Conservation (phyloP, 2,329 filamentous ascomycete genomes). For the Ascochyta rabiei region DNA sequence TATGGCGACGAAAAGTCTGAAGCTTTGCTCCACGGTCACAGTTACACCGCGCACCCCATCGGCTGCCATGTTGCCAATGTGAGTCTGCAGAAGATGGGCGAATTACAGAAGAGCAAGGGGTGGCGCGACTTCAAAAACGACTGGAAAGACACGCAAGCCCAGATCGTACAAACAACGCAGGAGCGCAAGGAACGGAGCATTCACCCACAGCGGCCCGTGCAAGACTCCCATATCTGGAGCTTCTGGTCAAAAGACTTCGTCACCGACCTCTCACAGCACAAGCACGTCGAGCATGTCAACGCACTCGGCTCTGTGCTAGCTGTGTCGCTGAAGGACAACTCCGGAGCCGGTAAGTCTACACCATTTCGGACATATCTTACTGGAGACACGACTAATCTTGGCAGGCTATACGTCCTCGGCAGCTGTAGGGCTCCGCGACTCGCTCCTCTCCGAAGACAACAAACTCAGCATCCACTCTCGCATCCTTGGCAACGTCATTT, state of each 20-base stretch:
- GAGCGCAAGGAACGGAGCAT: background rate
- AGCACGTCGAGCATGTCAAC: conserved; percentile 68
- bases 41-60: conserved; percentile 83
- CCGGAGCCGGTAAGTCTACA: conserved; percentile 51
- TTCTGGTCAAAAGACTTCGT: conserved; percentile 71
- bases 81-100: conserved; percentile 63
- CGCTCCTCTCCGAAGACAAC: conserved; percentile 49
- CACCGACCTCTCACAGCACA: conserved; percentile 61
- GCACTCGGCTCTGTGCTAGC: conserved; percentile 77
- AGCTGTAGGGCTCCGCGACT: conserved; percentile 59
- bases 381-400: background rate
- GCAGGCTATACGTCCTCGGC: conserved; percentile 63
- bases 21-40: conserved; percentile 81
- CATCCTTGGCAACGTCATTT: conserved; percentile 66
- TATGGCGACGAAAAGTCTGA: conserved; percentile 75
- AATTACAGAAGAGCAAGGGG: background rate
- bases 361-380: background rate
- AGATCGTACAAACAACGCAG: background rate
- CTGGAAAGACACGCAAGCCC: background rate
- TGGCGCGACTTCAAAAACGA: conserved; percentile 19
- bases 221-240: conserved; percentile 61
- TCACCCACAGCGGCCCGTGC: background rate
- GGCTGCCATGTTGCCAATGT: conserved; percentile 80
- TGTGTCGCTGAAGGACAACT: conserved; percentile 61
- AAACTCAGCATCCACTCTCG: conserved; percentile 61